Percentiles rank a stretch among this genome's conserved stretches.
phyloP scores from a whole-genome alignment of 2,329 filamentous ascomycete genomes.

The Xylaria multiplex region DNA sequence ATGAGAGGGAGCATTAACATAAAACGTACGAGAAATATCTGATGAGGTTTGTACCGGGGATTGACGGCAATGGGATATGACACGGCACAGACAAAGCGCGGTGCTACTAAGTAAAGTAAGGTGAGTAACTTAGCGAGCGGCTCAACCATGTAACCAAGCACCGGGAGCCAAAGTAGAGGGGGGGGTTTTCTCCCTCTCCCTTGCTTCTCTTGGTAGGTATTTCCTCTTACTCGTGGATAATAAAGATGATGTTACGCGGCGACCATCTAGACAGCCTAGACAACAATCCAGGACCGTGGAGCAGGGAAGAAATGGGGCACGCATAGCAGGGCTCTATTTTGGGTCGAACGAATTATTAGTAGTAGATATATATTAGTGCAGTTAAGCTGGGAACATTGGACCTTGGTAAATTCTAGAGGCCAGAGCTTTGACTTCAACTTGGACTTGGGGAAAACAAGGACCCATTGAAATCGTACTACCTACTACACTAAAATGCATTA shows the following conservation, averaged over 20 bases:
- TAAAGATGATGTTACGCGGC: conserved; percentile 16
- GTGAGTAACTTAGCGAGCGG: conserved; percentile 19
- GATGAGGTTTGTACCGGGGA: conserved; percentile 25
- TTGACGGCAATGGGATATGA: conserved; percentile 16
- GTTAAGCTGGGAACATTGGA: neutral
- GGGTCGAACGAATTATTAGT: neutral
- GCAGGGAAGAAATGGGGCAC: conserved; percentile 28
- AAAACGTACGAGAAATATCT: conserved; percentile 33
- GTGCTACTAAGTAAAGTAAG: neutral
- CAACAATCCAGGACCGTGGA: conserved; percentile 32
- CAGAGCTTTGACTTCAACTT: neutral
- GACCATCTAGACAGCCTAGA: neutral
- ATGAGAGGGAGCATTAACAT: conserved; percentile 23
- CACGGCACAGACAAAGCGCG: conserved; percentile 11
- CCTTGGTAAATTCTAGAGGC: neutral
- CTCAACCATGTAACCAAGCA: conserved; percentile 23
- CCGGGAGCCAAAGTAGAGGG: conserved; percentile 10
- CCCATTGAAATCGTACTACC: conserved; percentile 9
- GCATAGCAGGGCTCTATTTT: conserved; percentile 7
- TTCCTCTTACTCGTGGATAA: conserved; percentile 15
- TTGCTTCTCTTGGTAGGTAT: conserved; percentile 16
- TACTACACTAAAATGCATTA: conserved; percentile 15
- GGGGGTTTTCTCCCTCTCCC: neutral
- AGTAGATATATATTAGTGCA: neutral
- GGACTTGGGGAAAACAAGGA: conserved; percentile 2